A percentile compares a stretch with the other conserved stretches of the same genome.
Conservation (phyloP, 2,329 filamentous ascomycete genomes). For the Fusarium foetens region DNA sequence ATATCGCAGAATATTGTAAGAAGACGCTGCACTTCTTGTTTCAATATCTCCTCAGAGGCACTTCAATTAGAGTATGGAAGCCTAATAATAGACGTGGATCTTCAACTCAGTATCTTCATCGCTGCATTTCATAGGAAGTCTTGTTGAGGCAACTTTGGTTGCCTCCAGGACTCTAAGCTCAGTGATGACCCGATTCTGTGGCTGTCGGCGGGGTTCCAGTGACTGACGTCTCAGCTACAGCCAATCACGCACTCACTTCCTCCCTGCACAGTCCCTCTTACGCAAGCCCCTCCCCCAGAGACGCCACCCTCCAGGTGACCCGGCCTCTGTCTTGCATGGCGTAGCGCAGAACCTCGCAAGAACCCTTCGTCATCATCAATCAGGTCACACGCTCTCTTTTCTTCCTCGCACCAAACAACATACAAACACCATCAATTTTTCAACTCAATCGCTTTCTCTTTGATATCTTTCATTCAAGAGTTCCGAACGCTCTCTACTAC, state of each 20-base stretch:
- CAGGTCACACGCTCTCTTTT: conserved; percentile 25
- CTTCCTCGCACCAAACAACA: conserved; percentile 15
- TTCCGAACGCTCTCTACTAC: background rate
- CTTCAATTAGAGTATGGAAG: background rate
- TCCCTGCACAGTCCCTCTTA: conserved; percentile 21
- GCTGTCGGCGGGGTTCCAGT: conserved; percentile 18
- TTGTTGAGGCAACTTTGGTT: background rate
- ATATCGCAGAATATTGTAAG: background rate
- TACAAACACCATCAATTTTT: conserved; percentile 13
- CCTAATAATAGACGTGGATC: background rate
- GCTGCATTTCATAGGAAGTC: background rate
- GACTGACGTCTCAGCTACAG: conserved; percentile 3
- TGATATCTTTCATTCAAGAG: background rate
- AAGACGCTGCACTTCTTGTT: background rate
- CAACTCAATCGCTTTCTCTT: background rate
- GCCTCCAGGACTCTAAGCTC: conserved; percentile 23
- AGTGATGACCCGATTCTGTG: conserved; percentile 32
- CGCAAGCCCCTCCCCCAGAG: conserved; percentile 38
- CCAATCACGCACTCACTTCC: conserved; percentile 11
- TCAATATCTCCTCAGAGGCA: background rate
- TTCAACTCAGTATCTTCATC: background rate
- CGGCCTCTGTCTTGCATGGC: conserved; percentile 2
- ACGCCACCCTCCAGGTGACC: conserved; percentile 37
- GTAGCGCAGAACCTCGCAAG: conserved; percentile 11
- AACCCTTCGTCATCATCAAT: conserved; percentile 37